Evolutionary conservation across 148 eudicot species (phyloP).

Genomic region (Dysphania ambrosioides): DNA sequence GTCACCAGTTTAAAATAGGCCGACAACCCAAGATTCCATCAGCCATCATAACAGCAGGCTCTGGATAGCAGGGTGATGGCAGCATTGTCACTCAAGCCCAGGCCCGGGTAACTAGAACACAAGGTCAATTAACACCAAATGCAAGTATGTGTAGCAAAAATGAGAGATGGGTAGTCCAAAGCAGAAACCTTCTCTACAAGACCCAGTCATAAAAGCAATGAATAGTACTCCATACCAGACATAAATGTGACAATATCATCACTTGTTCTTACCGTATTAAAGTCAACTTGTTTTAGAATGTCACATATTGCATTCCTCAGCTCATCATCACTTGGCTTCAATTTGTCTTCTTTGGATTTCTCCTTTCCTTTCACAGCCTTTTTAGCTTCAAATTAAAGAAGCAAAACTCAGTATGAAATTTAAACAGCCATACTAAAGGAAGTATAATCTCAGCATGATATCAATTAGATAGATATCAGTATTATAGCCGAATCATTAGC

Average conservation of each 20-base stretch:
- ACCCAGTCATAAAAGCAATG: too few species aligned
- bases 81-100: background rate
- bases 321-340: slow-evolving; percentile 68
- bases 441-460: background rate
- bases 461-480: background rate
- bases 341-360: slow-evolving; percentile 57
- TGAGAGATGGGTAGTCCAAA: background rate
- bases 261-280: slow-evolving; percentile 70
- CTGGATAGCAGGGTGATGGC: background rate
- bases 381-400: slow-evolving; percentile 47
- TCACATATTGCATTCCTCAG: slow-evolving; percentile 67
- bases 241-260: background rate
- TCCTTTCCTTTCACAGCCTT: slow-evolving; percentile 58
- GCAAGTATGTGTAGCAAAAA: background rate
- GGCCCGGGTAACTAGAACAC: background rate
- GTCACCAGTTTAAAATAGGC: background rate
- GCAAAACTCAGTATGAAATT: slow-evolving; percentile 1
- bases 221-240: too few species aligned
- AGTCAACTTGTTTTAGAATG: slow-evolving; percentile 89
- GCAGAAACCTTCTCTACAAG: background rate
- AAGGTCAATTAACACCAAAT: background rate
- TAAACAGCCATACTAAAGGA: background rate
- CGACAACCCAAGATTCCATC: background rate
- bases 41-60: too few species aligned
- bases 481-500: background rate